Evolutionary conservation across 805 yeast species (phyloP).

Genomic region (Monosporozyma solicola): DNA sequence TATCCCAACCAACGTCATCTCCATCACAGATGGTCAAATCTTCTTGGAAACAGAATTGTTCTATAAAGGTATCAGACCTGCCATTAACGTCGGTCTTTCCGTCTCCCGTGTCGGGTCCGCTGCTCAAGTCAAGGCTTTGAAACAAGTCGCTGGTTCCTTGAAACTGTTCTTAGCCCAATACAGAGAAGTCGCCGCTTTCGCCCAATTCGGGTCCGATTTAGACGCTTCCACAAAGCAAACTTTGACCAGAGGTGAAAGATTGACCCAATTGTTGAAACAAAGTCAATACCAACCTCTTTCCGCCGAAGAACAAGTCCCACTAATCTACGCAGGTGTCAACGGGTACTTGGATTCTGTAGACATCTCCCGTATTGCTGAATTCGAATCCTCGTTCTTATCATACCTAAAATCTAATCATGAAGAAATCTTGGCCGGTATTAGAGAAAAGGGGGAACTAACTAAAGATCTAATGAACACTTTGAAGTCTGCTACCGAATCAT

Average conservation of each 20-base stretch:
- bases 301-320: conserved; percentile 98
- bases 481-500: conserved; percentile 86
- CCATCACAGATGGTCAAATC: conserved; percentile 96
- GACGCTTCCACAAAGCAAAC: conserved; percentile 99
- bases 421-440: conserved; percentile 75
- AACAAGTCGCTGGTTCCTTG: conserved; percentile 99
- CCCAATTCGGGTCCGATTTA: conserved; percentile 99
- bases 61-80: conserved; percentile 99
- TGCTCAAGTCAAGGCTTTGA: conserved; percentile 99
- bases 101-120: conserved; percentile 99
- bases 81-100: conserved; percentile 98
- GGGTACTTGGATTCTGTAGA: conserved; percentile 91
- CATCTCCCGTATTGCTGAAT: conserved; percentile 77
- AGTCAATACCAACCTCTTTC: conserved; percentile 94
- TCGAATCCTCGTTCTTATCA: conserved; percentile 87
- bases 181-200: conserved; percentile 99
- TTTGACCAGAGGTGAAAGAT: conserved; percentile 99
- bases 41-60: conserved; percentile 98
- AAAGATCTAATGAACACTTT: conserved; percentile 79
- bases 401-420: conserved; percentile 86
- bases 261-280: conserved; percentile 97
- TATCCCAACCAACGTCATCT: conserved; percentile 96
- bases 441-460: conserved; percentile 82
- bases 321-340: conserved; percentile 98
- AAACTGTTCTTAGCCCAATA: conserved; percentile 99